phyloP scores from a whole-genome alignment of 345 rosid genomes.

The Camelina neglecta region DNA sequence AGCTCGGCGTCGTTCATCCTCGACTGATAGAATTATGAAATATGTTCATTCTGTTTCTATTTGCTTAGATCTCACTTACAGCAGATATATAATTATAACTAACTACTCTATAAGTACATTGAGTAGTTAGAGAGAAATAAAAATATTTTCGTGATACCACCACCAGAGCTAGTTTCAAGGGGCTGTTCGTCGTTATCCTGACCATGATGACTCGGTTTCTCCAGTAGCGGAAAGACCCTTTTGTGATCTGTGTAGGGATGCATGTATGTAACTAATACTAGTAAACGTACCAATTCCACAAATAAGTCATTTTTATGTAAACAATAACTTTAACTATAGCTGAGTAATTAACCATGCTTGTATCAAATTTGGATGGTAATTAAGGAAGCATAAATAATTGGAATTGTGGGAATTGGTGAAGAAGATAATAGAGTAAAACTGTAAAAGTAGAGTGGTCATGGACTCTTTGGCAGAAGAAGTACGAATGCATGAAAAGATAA shows the following conservation, averaged over 20 bases:
- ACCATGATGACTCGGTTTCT: slow-evolving; percentile 18
- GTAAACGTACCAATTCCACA: neutral
- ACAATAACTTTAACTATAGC: neutral
- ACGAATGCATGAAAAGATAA: slow-evolving; percentile 32
- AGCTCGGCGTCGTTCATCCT: slow-evolving; percentile 80
- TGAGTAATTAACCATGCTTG: neutral
- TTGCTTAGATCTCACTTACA: no score
- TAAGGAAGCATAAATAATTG: neutral
- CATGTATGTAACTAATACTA: no score
- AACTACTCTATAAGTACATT: no score
- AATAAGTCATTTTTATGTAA: neutral
- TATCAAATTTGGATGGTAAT: neutral
- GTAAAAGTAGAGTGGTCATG: slow-evolving; percentile 23
- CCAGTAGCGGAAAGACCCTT: slow-evolving; percentile 48
- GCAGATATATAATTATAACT: no score
- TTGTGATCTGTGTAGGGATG: slow-evolving; percentile 24
- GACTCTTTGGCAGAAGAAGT: slow-evolving; percentile 24
- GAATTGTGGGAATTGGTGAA: slow-evolving; percentile 14
- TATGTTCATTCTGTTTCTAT: no score
- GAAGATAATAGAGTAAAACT: slow-evolving; percentile 15
- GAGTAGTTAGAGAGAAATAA: no score
- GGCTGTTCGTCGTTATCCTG: slow-evolving; percentile 51
- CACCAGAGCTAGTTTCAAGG: slow-evolving; percentile 45
- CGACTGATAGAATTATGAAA: slow-evolving; percentile 25
- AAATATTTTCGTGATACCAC: no score